Evolutionary conservation across 1,139 yeast species (phyloP).

Genomic region (Debaryomyces psychrophilus): DNA sequence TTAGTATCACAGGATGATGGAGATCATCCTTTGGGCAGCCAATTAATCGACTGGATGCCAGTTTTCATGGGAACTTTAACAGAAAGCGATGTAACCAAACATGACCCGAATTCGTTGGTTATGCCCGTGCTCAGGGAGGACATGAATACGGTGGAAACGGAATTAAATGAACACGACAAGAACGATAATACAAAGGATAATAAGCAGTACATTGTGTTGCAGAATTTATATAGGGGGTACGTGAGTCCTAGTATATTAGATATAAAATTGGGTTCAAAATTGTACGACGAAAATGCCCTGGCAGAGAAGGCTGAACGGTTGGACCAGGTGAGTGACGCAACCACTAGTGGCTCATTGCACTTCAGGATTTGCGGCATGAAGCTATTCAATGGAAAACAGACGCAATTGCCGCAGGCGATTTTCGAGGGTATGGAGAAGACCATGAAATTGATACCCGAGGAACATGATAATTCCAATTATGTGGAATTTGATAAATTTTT

Average conservation of each 20-base stretch:
- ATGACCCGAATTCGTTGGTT: constrained; percentile 11
- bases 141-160: constrained; percentile 4
- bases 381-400: constrained; percentile 32
- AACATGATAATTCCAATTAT: constrained; percentile 36
- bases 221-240: constrained; percentile 67
- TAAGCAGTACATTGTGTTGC: constrained; percentile 62
- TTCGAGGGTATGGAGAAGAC: constrained; percentile 22
- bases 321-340: constrained; percentile 59
- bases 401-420: constrained; percentile 12
- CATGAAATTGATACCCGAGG: constrained; percentile 15
- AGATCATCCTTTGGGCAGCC: constrained; percentile 35
- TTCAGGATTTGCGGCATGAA: constrained; percentile 92
- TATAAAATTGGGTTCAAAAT: constrained; percentile 72
- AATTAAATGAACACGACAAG: neutral
- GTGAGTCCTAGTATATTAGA: constrained; percentile 74
- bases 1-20: constrained; percentile 23
- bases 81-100: constrained; percentile 9
- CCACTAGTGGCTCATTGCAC: constrained; percentile 79
- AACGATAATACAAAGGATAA: constrained; percentile 7
- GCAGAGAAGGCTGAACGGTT: constrained; percentile 66
- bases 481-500: constrained; percentile 63
- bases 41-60: constrained; percentile 58
- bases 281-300: constrained; percentile 64
- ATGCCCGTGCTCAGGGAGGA: constrained; percentile 9
- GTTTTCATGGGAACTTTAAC: constrained; percentile 41